Evolutionary conservation across 2,329 filamentous ascomycete genomes (phyloP), one percentile per base, ranked within the genome.

Genomic region (Verticillium tricorpus): DNA sequence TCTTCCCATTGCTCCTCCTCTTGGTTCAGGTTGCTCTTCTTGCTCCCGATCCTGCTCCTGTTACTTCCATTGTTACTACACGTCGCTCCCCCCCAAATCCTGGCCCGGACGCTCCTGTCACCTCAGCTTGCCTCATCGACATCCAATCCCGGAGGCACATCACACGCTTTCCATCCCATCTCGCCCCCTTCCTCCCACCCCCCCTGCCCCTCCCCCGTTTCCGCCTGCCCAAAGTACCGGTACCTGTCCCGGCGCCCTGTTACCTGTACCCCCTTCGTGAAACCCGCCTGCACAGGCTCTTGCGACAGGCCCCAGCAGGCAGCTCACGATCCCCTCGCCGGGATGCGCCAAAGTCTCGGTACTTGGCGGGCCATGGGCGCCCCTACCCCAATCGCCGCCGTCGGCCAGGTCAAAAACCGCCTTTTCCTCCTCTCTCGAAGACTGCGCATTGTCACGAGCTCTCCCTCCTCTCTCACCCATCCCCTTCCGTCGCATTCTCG

Each of bases 321-420:
- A 31, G 17, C 54, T 56, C 31, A 56, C 54, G 54, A 31, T 34
- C 54, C 54, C 54, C 54, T 56, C 31, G 31, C 54, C 54, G 25
- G 54, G 54, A 34, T 56, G 54, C 25, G 54, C 54, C 54, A 56
- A 56, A 56, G 54, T 56, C 54, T 32, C 54, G 54, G 54, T 56
- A 34, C 54, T 56, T 56, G 54, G 54, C 54, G 14, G 15, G 54
- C 54, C 45, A 19, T 52, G 45, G 45, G 45, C 19, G 45, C 19
- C 45, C n/a, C 45, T 52, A 52, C 45, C 45, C 45, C 45, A 52
- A 52, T 52, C 19, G 45, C 45, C 2, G 9, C 45, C 45, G n/a
- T 25, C 45, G n/a, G 45, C 8, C 45, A 52, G n/a, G 45, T 52
- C 45, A 52, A 52, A 52, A 52, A 19, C 45, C 45, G 45, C 45